phyloP scores from a whole-genome alignment of 768 basidiomycete species.

The Termitomyces sp. region DNA sequence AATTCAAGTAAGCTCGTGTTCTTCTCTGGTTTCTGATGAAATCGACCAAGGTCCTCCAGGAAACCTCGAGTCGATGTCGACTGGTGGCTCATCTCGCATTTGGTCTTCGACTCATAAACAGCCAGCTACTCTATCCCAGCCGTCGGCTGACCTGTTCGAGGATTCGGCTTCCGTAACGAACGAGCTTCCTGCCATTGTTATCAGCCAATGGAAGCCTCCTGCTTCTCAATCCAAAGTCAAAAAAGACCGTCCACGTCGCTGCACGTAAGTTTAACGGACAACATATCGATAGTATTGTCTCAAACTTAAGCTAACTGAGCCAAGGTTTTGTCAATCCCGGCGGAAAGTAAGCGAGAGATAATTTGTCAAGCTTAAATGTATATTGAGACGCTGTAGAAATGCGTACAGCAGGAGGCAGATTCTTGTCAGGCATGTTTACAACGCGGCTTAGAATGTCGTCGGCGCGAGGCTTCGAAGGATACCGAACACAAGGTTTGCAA shows the following conservation, averaged over 20 bases:
- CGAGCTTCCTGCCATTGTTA: neutral
- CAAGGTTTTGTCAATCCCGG: neutral
- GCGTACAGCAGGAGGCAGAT: neutral
- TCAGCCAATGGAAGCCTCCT: neutral
- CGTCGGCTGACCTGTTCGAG: neutral
- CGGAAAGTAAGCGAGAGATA: neutral
- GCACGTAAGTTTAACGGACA: slow-evolving; percentile 2
- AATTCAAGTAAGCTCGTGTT: neutral
- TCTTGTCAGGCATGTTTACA: neutral
- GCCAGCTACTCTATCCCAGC: neutral
- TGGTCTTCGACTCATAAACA: neutral
- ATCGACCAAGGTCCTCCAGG: neutral
- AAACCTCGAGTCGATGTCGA: neutral
- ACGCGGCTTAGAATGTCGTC: neutral
- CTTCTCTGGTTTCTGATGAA: no score
- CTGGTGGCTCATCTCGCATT: neutral
- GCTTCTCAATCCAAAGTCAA: neutral
- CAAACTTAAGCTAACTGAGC: neutral
- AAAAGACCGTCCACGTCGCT: neutral
- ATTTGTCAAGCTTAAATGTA: neutral
- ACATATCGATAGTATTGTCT: neutral
- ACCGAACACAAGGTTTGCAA: neutral
- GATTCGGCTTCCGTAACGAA: neutral
- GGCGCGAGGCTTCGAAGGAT: neutral
- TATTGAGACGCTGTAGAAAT: neutral